These are phyloP conservation scores for Rhynchosporium secalis DNA, from an alignment of 2,329 filamentous ascomycete species.

Conservation along the genomic window DNA sequence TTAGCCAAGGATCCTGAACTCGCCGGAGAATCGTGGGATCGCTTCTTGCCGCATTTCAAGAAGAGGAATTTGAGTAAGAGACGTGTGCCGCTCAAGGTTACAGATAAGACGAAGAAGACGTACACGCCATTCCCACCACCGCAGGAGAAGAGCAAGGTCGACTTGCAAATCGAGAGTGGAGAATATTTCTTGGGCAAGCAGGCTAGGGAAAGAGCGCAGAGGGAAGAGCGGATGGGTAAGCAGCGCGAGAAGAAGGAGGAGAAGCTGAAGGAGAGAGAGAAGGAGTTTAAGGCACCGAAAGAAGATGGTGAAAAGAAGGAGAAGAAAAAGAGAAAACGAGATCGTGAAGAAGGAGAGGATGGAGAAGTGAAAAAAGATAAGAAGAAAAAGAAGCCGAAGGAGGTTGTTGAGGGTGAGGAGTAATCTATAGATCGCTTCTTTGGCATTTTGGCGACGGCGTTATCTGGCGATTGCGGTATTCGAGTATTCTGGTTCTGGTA, in stretches of 20 bases:
- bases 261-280: constrained; percentile 80
- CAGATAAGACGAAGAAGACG: constrained; percentile 87
- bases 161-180: constrained; percentile 95
- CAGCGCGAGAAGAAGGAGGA: constrained; percentile 87
- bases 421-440: constrained; percentile 12
- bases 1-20: constrained; percentile 86
- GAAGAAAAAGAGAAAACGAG: constrained; percentile 51
- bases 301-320: constrained; percentile 61
- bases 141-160: constrained; percentile 98
- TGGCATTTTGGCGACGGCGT: constrained; percentile 28
- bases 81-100: constrained; percentile 78
- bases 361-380: constrained; percentile 30
- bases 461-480: neutral
- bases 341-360: constrained; percentile 29
- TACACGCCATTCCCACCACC: constrained; percentile 98
- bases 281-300: constrained; percentile 83
- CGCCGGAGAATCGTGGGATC: constrained; percentile 87
- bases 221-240: constrained; percentile 78
- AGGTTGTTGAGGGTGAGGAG: constrained; percentile 20
- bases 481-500: neutral
- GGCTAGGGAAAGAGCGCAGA: constrained; percentile 80
- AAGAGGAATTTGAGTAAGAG: constrained; percentile 86
- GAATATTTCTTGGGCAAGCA: constrained; percentile 95
- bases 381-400: constrained; percentile 28
- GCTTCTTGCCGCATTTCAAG: constrained; percentile 97